A percentile compares a stretch with the other conserved stretches of the same genome.
phyloP scores from a whole-genome alignment of 495 filamentous ascomycete genomes.

The Lophium mytilinum region DNA sequence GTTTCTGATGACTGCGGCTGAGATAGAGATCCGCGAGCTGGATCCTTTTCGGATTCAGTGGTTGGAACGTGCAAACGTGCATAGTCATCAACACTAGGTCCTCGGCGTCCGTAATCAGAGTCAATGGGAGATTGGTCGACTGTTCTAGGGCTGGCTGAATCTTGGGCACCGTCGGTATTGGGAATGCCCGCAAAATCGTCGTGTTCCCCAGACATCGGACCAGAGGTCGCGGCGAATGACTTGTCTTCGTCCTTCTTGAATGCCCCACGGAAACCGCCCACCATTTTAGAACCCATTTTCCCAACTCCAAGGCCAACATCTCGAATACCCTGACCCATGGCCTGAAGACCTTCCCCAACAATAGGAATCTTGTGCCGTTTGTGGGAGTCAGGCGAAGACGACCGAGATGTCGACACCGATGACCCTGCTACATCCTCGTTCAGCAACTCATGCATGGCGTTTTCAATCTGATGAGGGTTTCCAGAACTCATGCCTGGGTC shows the following conservation, averaged over 20 bases:
- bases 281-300: constrained; percentile 46
- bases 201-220: not conserved
- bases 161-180: no score
- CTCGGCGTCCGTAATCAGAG: constrained; percentile 13
- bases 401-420: constrained; percentile 22
- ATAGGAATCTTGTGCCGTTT: constrained; percentile 34
- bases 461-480: constrained; percentile 69
- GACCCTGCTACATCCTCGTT: constrained; percentile 36
- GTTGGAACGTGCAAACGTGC: constrained; percentile 6
- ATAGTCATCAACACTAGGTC: constrained; percentile 15
- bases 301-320: constrained; percentile 51
- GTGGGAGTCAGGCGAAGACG: constrained; percentile 28
- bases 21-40: not conserved
- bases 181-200: no score
- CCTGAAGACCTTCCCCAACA: constrained; percentile 43
- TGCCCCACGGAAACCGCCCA: constrained; percentile 33
- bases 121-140: constrained; percentile 2
- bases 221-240: constrained; percentile 15
- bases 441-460: constrained; percentile 61
- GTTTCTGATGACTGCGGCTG: constrained; percentile 15
- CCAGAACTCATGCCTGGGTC: constrained; percentile 72
- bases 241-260: constrained; percentile 41
- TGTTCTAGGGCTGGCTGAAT: no score
- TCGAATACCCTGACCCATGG: constrained; percentile 35
- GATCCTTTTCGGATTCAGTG: constrained; percentile 6